Base-by-base conservation (phyloP, 1,284 basidiomycete genomes). In the Peniophora sp. region DNA sequence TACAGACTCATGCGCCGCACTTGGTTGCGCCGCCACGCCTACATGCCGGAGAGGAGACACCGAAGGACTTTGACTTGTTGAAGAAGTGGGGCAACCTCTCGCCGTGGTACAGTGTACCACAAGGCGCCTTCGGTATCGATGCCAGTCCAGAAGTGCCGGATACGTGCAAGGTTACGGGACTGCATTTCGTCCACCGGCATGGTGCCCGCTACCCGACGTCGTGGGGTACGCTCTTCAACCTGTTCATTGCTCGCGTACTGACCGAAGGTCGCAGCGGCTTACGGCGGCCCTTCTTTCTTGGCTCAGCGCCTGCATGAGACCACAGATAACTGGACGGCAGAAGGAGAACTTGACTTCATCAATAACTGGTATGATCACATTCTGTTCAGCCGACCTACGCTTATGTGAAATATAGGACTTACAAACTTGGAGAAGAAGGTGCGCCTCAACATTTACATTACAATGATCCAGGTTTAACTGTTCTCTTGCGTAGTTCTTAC, bases 31-130 rank as follows among this genome's bases (percentile, higher is more conserved):
- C 81, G 1, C 47, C 61, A 3, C 20, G 17, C 10, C 43, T 56
- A 25, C 51, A 60, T 63, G 45, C 54, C 51, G 53, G 47, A 45
- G 46, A 56, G 51, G 25, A 45, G 47, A 41, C 39, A 47, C 48
- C 60, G 23, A 55, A 56, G 19, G 49, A 59, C 2, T 87, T 84
- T 56, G 78, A 85, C 62, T 61, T 92, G 36, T 81, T 90, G 66
- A 79, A 77, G 59, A 75, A 79, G 46, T 91, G 90, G 88, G 91
- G 91, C 0, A 92, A 92, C 61, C 66, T 93, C 38, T 83, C 86
- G 0, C 91, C 91, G 8, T 92, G 89, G 86, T 90, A 85, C 65
- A 89, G 84, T 52, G 82, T 90, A 44, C 71, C 72, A n/a, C 72
- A 70, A 25, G 77, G 73, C 10, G 70, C 76, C 2, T 93, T 91